These are phyloP conservation scores for Cyclotella atomus DNA, from an alignment of 108 stramenopile genomes.

Conservation along the genomic window DNA sequence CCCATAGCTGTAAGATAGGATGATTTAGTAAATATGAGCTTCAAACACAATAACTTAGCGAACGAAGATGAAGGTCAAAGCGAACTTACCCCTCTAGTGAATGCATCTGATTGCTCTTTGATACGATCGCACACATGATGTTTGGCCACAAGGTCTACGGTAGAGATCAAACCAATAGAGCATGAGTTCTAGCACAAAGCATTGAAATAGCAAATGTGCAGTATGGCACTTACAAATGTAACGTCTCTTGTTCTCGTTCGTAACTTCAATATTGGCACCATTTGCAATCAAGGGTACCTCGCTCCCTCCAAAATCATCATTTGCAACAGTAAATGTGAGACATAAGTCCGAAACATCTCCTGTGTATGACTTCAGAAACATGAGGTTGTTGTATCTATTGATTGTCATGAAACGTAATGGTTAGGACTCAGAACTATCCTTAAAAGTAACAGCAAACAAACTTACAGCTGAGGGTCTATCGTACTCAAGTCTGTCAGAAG, in stretches of 20 bases:
- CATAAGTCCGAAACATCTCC: constrained; percentile 93
- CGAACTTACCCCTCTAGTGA: constrained; percentile 76
- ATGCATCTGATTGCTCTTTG: constrained; percentile 90
- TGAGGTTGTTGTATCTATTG: constrained; percentile 82
- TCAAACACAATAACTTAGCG: neutral
- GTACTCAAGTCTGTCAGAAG: constrained; percentile 88
- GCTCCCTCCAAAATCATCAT: constrained; percentile 89
- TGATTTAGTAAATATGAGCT: neutral
- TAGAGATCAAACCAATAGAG: neutral
- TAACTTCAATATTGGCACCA: constrained; percentile 88
- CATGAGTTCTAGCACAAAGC: neutral
- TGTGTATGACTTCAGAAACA: constrained; percentile 95
- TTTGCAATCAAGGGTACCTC: constrained; percentile 90
- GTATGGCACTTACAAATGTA: constrained; percentile 53
- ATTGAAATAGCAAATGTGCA: neutral
- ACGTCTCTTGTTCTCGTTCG: constrained; percentile 70
- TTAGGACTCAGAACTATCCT: neutral
- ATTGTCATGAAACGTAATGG: neutral
- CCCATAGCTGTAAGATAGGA: constrained; percentile 59
- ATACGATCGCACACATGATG: constrained; percentile 92
- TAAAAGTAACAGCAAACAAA: too few relatives aligned
- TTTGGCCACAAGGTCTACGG: constrained; percentile 87
- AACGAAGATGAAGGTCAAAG: neutral
- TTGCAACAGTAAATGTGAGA: constrained; percentile 89
- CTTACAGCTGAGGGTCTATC: constrained; percentile 86